A percentile compares a stretch with the other conserved stretches of the same genome.
Evolutionary conservation across 202 grass and related monocot species (phyloP).

Genomic region (Miscanthus sacchariflorus): DNA sequence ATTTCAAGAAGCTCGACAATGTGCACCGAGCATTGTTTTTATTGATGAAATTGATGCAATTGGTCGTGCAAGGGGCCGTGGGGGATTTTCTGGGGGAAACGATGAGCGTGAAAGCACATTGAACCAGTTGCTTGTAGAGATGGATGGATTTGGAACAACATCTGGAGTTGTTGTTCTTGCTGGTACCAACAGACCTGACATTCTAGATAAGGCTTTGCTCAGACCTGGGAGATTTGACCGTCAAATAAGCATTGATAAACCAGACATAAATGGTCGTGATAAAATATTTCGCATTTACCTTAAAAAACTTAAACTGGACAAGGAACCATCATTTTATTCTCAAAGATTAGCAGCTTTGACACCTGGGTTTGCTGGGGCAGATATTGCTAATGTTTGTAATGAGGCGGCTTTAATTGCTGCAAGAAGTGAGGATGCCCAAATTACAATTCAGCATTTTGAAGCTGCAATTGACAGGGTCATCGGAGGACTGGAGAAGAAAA

Average conservation of each 20-base stretch:
- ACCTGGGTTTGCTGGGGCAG: constrained; percentile 97
- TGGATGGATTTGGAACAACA: constrained; percentile 84
- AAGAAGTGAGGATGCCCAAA: constrained; percentile 64
- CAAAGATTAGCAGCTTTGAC: constrained; percentile 95
- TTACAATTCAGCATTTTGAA: constrained; percentile 97
- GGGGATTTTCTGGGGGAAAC: constrained; percentile 68
- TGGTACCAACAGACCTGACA: constrained; percentile 95
- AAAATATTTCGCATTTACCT: constrained; percentile 98
- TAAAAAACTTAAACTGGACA: constrained; percentile 91
- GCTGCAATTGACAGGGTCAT: constrained; percentile 95
- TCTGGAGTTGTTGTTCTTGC: constrained; percentile 86
- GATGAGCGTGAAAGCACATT: constrained; percentile 85
- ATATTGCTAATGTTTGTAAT: constrained; percentile 99
- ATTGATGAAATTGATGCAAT: constrained; percentile 91
- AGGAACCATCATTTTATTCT: constrained; percentile 87
- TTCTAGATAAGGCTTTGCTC: constrained; percentile 92
- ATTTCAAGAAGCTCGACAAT: constrained; percentile 73
- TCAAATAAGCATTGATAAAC: constrained; percentile 95
- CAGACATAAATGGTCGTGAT: constrained; percentile 95
- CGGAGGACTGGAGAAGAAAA: constrained; percentile 99
- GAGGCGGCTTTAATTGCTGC: constrained; percentile 97
- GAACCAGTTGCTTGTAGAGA: constrained; percentile 87
- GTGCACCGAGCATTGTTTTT: constrained; percentile 83
- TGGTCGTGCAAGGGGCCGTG: constrained; percentile 73
- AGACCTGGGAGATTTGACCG: constrained; percentile 98